Evolutionary conservation across 2,329 filamentous ascomycete genomes (phyloP).

Genomic region (Colletotrichum salicis): DNA sequence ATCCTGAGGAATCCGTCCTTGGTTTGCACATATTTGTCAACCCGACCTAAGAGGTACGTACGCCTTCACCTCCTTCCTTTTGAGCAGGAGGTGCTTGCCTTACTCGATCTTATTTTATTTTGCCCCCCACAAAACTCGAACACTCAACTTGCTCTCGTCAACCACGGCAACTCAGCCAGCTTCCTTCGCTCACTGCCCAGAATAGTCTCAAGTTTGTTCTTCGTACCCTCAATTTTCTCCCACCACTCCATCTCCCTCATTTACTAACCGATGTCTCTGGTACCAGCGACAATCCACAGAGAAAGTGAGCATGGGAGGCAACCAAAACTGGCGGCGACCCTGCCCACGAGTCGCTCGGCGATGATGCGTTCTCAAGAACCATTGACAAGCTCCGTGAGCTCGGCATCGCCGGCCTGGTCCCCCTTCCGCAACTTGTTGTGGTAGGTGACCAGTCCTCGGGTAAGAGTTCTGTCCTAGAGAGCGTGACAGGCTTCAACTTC

Average conservation of each 20-base stretch:
- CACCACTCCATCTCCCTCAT: not conserved
- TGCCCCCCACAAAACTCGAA: not conserved
- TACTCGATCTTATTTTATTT: not conserved
- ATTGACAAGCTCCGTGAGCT: constrained; percentile 56
- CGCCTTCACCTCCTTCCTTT: not conserved
- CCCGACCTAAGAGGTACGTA: no score
- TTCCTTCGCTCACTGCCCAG: not conserved
- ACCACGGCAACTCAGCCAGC: not conserved
- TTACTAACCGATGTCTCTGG: not conserved
- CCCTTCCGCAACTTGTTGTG: constrained; percentile 74
- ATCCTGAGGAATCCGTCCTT: no score
- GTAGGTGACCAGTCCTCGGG: constrained; percentile 88
- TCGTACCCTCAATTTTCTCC: not conserved
- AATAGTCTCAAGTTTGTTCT: not conserved
- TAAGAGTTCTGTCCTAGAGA: constrained; percentile 86
- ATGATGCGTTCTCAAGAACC: constrained; percentile 3
- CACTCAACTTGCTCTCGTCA: not conserved
- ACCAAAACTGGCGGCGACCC: not conserved
- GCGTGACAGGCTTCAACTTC: constrained; percentile 59
- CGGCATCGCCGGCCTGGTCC: constrained; percentile 48
- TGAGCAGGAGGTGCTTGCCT: no score
- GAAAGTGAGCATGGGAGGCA: not conserved
- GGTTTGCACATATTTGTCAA: no score
- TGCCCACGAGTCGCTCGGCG: not conserved
- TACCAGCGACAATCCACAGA: not conserved